Percentiles rank a stretch among this genome's conserved stretches.
phyloP scores from a whole-genome alignment of 2,329 filamentous ascomycete genomes.

The Paraphaeosphaeria sporulosa region DNA sequence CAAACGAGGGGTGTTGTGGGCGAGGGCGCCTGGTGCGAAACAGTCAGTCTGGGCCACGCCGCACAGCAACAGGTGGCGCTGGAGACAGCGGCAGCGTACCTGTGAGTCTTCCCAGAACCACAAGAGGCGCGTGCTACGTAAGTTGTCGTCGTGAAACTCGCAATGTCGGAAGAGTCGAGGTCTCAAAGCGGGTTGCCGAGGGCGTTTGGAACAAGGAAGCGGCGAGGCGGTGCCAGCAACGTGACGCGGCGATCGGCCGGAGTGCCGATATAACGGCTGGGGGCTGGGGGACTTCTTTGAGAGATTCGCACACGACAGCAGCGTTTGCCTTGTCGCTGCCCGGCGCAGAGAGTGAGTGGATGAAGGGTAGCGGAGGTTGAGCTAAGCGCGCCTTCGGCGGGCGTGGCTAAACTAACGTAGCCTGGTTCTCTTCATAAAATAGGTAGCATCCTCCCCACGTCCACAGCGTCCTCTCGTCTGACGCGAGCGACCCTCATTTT shows the following conservation, averaged over 20 bases:
- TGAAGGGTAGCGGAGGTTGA: conserved; percentile 28
- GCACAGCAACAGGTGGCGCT: conserved; percentile 28
- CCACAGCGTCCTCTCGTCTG: neutral
- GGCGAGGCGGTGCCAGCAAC: conserved; percentile 20
- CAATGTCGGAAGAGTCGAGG: conserved; percentile 44
- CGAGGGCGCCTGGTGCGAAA: conserved; percentile 35
- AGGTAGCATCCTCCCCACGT: conserved; percentile 1
- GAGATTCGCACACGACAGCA: conserved; percentile 12
- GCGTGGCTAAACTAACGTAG: conserved; percentile 5
- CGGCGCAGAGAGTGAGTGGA: conserved; percentile 22
- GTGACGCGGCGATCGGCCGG: conserved; percentile 22
- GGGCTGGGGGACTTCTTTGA: conserved; percentile 32
- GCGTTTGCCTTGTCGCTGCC: conserved; percentile 21
- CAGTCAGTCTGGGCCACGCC: conserved; percentile 34
- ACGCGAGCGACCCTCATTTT: neutral
- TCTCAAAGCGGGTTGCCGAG: conserved; percentile 37
- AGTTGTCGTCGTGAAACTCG: conserved; percentile 49
- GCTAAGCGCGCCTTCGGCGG: conserved; percentile 4
- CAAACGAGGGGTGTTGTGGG: conserved; percentile 46
- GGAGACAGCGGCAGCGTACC: conserved; percentile 38
- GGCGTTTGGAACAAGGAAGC: conserved; percentile 33
- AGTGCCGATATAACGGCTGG: conserved; percentile 31
- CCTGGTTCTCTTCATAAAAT: conserved; percentile 7
- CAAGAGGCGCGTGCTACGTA: conserved; percentile 45
- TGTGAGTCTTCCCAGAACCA: conserved; percentile 38